Base-by-base conservation (phyloP, 257 asterid species). In the Rauvolfia tetraphylla region DNA sequence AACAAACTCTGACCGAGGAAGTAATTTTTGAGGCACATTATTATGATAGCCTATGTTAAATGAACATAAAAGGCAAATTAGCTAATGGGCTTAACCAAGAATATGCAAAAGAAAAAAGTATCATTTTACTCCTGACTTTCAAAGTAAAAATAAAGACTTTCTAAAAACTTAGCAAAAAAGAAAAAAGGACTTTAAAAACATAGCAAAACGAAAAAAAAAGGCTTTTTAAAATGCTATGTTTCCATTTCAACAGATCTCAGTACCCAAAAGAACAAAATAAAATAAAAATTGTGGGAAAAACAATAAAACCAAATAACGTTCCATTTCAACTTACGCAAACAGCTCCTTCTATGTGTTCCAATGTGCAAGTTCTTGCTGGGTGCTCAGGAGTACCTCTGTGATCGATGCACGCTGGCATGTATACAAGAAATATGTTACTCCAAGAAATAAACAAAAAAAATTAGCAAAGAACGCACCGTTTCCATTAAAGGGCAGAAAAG, bases 341-440 rank as follows among this genome's bases (percentile, higher is more conserved):
- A 46, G 91, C 79, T 77, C 93, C 98, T 63, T 87, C 78, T 1
- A 46, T 22, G 82, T 87, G 81, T 87, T 95, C 98, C 90, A 95
- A 85, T 71, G 98, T 92, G 91, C 98, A 92, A 78, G 98, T 95
- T 88, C 98, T 86, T n/a, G 98, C 98, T 57, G 98, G 98, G 75
- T 83, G 90, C 83, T 95, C 92, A 29, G 97, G 98, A 25, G 98
- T 95, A 17, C 98, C 98, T 83, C 97, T 85, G 63, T 95, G 98
- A 81, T 95, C 98, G 79, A 92, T 89, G 91, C 98, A 95, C 17
- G 98, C 98, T 94, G 89, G 11, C 66, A 75, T 49, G 77, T 3
- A 68, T 33, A 57, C 3, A 72, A 39, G 33, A 10, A 54, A 58
- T 27, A 27, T n/a, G 58, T 48, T 7, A 67, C 17, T 18, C 31